Evolutionary conservation across 2,329 filamentous ascomycete genomes (phyloP).

Genomic region (Xylaria sp.): DNA sequence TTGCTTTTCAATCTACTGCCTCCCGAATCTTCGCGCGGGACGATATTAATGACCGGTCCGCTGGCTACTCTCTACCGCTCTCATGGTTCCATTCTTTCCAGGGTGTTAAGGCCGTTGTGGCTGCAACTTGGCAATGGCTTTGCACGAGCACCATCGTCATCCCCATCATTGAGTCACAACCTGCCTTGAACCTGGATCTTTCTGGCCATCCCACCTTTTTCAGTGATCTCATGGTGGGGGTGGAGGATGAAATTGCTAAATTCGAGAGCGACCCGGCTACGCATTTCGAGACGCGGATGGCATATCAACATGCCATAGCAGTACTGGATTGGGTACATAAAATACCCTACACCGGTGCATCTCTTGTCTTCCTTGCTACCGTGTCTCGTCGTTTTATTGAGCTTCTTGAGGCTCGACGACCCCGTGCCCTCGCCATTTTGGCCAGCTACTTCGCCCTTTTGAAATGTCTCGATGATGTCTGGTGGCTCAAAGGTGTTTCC

Average conservation of each 20-base stretch:
- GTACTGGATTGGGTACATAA: conserved; percentile 74
- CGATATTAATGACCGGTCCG: conserved; percentile 55
- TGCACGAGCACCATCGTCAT: conserved; percentile 66
- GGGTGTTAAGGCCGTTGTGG: conserved; percentile 72
- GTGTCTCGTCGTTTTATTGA: conserved; percentile 70
- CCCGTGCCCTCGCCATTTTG: conserved; percentile 70
- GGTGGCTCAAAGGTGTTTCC: conserved; percentile 77
- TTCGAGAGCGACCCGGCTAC: conserved; percentile 40
- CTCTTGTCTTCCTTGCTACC: conserved; percentile 71
- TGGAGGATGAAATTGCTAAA: conserved; percentile 64
- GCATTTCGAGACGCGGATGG: conserved; percentile 57
- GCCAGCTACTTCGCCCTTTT: conserved; percentile 74
- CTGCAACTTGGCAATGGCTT: conserved; percentile 72
- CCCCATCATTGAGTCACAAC: conserved; percentile 71
- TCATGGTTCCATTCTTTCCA: conserved; percentile 75
- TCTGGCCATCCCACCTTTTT: conserved; percentile 67
- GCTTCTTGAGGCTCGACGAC: conserved; percentile 66
- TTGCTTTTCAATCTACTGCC: conserved; percentile 74
- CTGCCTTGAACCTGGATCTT: conserved; percentile 68
- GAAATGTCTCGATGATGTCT: conserved; percentile 68
- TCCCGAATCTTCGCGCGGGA: conserved; percentile 70
- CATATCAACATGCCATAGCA: conserved; percentile 71
- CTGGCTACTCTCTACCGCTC: conserved; percentile 66
- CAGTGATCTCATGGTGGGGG: conserved; percentile 65
- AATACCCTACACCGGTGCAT: conserved; percentile 66